Base-by-base conservation (phyloP, 768 basidiomycete species). In the Mycena crocata region DNA sequence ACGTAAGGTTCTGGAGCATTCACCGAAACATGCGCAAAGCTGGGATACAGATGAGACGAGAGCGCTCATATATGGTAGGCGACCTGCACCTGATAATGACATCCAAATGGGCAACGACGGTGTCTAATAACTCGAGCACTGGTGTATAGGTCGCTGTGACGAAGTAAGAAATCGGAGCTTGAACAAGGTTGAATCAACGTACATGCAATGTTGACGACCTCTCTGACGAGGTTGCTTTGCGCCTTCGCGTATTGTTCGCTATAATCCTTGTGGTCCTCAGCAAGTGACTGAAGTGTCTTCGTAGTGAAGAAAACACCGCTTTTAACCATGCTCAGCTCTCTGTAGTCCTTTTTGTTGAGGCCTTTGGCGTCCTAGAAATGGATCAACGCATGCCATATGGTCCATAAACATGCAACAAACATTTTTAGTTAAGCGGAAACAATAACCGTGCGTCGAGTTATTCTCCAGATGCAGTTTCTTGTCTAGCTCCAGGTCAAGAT, bases 381-480 rank as follows among this genome's bases (percentile, higher is more conserved):
- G 28, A 34, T 59, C 23, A 40, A 23, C 31, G 5, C 19, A 13
- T 4, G 7, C 13, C n/a, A n/a, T n/a, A n/a, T n/a, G n/a, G n/a
- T 12, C 21, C 46, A 57, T 64, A 49, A 32, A 61, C 39, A 13
- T 31, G 32, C n/a, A 58, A 81, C 89, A 58, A 69, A 96, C 97
- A 68, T 90, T 93, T 75, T 98, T 96, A 1, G 96, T 96, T 46
- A 99, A 76, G 30, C 98, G 82, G 80, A 99, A 94, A 72, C 93
- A 96, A 76, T 99, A 97, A 2, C 96, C 95, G 74, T 97, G 94
- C 1, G 89, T 87, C 61, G 87, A 85, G 57, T 92, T 93, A 72
- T 96, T 96, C 80, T 99, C 98, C 31, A 99, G 82, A 77, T 99
- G 98, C 14, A 99, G 79, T 80, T 98, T 99, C 82, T 97, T 97